Evolutionary conservation across 306 rosid genomes (phyloP), one percentile per base, ranked within the genome.

Genomic region (Cucumis hystrix): DNA sequence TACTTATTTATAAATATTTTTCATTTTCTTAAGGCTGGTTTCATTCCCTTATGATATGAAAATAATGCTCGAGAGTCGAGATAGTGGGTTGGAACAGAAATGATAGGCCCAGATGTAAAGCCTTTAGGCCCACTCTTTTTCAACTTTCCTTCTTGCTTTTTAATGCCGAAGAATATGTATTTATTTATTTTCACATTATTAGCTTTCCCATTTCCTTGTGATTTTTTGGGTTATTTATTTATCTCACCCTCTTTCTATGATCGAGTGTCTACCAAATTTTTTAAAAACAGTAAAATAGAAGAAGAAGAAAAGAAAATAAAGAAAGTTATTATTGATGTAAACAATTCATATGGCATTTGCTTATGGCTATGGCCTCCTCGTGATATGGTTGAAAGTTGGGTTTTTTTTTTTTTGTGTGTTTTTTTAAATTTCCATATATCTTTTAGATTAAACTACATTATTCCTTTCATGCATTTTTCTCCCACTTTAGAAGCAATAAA

Each of bases 21-120:
- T 28, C 1, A 28, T 28, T 28, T 28, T 28, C 3, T 33, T 33
- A 4, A 4, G 3, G 37, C 5, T 33, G 37, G 37, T 40, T 66
- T 52, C 15, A 68, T 68, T 41, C 55, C 18, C 3, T 51, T 6
- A 21, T 18, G 52, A 41, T 63, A 7, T 37, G 47, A 64, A 45
- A 45, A 67, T 5, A 40, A 20, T 43, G 75, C 75, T 70, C 75
- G 58, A 47, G 58, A 70, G 58, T 70, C 75, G 59, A 70, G 75
- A 13, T 16, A 6, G 35, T 47, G 76, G 76, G 76, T 59, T 70
- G 76, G 76, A 70, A 41, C 76, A 67, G 40, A 45, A 45, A 45
- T 15, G 40, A 70, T 45, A 45, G 57, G 35, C n/a, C 76, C 58
- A 23, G 74, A 43, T 21, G 11, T 43, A 7, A n/a, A 11, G 39